Percentiles rank a stretch among this genome's conserved stretches.
phyloP scores from a whole-genome alignment of 2,329 filamentous ascomycete species.

The Hypoxylon sp. region DNA sequence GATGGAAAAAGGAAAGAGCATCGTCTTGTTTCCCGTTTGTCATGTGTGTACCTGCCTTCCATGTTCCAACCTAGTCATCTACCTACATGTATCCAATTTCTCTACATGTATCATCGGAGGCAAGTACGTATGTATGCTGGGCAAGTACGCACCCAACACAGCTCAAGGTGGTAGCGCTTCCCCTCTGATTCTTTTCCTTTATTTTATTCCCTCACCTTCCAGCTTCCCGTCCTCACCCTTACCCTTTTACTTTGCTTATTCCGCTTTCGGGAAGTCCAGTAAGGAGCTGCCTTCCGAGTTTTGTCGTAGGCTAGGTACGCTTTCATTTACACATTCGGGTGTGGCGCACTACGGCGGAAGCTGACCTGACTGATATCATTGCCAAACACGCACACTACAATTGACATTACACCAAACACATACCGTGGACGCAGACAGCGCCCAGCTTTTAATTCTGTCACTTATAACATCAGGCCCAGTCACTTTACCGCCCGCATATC shows the following conservation, averaged over 20 bases:
- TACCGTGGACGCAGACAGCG: no score
- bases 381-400: neutral
- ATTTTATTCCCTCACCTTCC: slow-evolving; percentile 31
- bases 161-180: slow-evolving; percentile 4
- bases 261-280: slow-evolving; percentile 9
- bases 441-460: neutral
- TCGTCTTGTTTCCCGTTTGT: slow-evolving; percentile 1
- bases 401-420: neutral
- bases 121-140: neutral
- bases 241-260: slow-evolving; percentile 10
- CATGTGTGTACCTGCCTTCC: neutral
- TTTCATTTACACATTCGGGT: neutral
- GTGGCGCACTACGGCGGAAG: neutral
- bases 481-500: neutral
- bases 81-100: neutral
- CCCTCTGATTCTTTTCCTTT: slow-evolving; percentile 1
- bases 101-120: no score
- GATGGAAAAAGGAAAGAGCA: slow-evolving; percentile 21
- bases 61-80: neutral
- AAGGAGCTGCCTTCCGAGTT: neutral
- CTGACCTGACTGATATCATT: neutral
- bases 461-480: neutral
- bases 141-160: slow-evolving; percentile 9
- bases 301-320: neutral
- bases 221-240: neutral